phyloP scores from a whole-genome alignment of 1,284 basidiomycete species.

The Paramarasmius palmivorus region DNA sequence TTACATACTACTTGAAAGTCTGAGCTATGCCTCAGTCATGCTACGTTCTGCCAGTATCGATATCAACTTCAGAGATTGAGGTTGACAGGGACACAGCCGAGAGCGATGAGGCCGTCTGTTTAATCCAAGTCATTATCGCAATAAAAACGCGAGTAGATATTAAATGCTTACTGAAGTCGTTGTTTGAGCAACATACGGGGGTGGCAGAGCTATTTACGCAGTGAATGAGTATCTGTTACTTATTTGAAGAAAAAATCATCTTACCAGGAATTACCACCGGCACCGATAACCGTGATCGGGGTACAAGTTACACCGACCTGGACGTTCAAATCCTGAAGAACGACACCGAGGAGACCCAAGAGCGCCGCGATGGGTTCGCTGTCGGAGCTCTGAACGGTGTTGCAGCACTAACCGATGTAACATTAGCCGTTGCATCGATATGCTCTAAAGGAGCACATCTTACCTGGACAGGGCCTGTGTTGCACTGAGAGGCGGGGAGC shows the following conservation, averaged over 20 bases:
- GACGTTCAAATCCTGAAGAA: constrained; percentile 13
- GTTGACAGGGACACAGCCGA: constrained; percentile 20
- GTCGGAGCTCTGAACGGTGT: constrained; percentile 3
- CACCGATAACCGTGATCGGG: constrained; percentile 20
- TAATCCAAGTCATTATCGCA: background rate
- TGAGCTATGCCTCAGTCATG: too few relatives aligned
- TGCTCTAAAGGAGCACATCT: background rate
- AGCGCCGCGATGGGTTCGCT: background rate
- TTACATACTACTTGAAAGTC: too few relatives aligned
- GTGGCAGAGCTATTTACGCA: constrained; percentile 10
- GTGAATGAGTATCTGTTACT: background rate
- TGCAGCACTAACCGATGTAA: too few relatives aligned
- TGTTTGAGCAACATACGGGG: constrained; percentile 19
- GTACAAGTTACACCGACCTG: constrained; percentile 20
- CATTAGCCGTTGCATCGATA: background rate
- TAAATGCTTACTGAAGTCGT: constrained; percentile 16
- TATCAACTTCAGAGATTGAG: constrained; percentile 8
- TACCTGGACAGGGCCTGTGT: constrained; percentile 15
- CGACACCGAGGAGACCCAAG: constrained; percentile 15
- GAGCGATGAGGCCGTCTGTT: constrained; percentile 18
- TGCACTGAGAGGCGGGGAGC: constrained; percentile 13
- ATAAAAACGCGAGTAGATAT: background rate
- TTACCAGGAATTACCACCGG: constrained; percentile 16
- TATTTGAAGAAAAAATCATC: background rate
- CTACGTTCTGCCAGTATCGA: too few relatives aligned